phyloP scores from a whole-genome alignment of 768 basidiomycete genomes.

The Tephrocybe sp. region DNA sequence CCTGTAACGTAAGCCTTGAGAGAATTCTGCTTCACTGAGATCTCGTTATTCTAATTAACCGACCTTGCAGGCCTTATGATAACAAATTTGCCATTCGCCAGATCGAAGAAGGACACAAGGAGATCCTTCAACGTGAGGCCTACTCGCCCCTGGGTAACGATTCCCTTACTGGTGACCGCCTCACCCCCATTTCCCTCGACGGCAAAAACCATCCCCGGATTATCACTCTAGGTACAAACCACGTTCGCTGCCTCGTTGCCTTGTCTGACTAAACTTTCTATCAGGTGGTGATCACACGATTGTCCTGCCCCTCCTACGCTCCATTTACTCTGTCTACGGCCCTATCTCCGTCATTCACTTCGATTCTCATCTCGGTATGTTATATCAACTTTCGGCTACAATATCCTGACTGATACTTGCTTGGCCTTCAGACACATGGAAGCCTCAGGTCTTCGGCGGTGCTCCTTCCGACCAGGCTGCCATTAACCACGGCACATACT shows the following conservation, averaged over 20 bases:
- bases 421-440: conserved; percentile 60
- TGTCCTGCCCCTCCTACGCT: conserved; percentile 59
- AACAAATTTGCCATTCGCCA: conserved; percentile 72
- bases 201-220: conserved; percentile 78
- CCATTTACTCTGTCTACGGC: conserved; percentile 76
- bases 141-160: conserved; percentile 67
- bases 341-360: conserved; percentile 85
- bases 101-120: conserved; percentile 72
- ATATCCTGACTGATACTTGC: background rate
- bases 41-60: background rate
- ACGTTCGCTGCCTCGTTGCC: background rate
- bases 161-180: conserved; percentile 53
- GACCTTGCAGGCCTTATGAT: conserved; percentile 66
- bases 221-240: conserved; percentile 51
- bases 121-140: conserved; percentile 62
- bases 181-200: conserved; percentile 62
- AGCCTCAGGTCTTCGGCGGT: conserved; percentile 72
- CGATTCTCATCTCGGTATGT: conserved; percentile 65
- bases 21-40: background rate
- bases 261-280: background rate
- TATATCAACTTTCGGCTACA: background rate
- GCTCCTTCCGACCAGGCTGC: conserved; percentile 71
- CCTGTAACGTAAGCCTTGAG: conserved; percentile 53
- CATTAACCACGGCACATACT: conserved; percentile 89
- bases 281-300: conserved; percentile 86